Evolutionary conservation across 306 rosid genomes (phyloP).

Genomic region (Prunus davidiana): DNA sequence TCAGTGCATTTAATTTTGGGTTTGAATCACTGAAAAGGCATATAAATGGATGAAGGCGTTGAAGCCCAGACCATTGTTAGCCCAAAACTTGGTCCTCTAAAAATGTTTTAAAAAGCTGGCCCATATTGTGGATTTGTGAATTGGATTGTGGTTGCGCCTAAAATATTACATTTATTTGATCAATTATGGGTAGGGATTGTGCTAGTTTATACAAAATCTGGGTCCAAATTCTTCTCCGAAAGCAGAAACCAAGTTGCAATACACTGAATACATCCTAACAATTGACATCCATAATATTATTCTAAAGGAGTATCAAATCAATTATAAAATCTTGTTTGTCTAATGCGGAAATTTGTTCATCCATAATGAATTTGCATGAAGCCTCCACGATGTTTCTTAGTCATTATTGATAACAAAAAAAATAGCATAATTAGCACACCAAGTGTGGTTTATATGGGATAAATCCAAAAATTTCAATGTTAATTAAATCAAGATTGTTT

Average conservation of each 20-base stretch:
- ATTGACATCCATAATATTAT: neutral
- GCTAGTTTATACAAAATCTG: too few relatives aligned
- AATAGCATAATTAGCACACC: neutral
- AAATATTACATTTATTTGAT: too few relatives aligned
- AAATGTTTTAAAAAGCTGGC: too few relatives aligned
- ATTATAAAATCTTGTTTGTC: neutral
- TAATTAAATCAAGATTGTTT: neutral
- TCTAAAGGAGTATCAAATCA: neutral
- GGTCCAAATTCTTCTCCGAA: too few relatives aligned
- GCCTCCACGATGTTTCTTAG: conserved; percentile 9
- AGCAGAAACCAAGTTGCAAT: neutral
- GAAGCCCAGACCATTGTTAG: too few relatives aligned
- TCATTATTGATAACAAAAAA: neutral
- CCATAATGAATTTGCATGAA: conserved; percentile 2
- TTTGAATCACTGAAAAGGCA: neutral
- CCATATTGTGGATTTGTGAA: too few relatives aligned
- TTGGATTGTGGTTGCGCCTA: too few relatives aligned
- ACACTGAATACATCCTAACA: neutral
- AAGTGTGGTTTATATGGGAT: neutral
- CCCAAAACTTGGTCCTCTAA: too few relatives aligned
- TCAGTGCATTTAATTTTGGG: neutral
- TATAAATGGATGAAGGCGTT: too few relatives aligned
- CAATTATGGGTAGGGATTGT: too few relatives aligned
- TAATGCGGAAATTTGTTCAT: neutral
- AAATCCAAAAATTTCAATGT: neutral